phyloP scores from a whole-genome alignment of 768 basidiomycete species.

The Suillus americanus region DNA sequence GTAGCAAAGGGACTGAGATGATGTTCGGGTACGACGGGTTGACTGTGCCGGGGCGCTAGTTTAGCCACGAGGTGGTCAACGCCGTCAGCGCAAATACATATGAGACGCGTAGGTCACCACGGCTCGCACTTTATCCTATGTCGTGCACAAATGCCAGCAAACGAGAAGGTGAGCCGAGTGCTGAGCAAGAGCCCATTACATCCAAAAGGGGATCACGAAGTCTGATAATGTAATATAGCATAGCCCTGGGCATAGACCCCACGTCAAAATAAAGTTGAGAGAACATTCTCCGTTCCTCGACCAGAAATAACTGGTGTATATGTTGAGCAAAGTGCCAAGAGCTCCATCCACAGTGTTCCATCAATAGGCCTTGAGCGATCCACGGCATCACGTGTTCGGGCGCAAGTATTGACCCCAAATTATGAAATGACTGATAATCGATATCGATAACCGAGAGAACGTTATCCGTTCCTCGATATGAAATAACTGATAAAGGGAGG shows the following conservation, averaged over 20 bases:
- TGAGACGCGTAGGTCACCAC: not conserved
- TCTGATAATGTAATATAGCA: not conserved
- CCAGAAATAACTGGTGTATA: not conserved
- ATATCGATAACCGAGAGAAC: not conserved
- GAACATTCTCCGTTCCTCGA: not conserved
- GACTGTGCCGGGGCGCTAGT: not conserved
- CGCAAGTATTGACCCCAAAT: not conserved
- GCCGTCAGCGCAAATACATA: not conserved
- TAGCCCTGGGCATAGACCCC: not conserved
- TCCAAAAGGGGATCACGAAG: not conserved
- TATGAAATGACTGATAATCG: not conserved
- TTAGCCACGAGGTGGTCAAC: not conserved
- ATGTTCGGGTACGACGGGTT: not conserved
- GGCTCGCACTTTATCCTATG: not conserved
- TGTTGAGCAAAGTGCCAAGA: not conserved
- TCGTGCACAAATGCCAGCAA: not conserved
- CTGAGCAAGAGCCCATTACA: not conserved
- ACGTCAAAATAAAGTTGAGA: too few species aligned
- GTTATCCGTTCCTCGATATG: not conserved
- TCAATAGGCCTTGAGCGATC: too few species aligned
- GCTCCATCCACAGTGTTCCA: not conserved
- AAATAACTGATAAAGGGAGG: not conserved
- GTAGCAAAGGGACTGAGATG: conserved; percentile 1
- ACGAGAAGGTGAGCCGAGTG: not conserved
- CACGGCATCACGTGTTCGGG: not conserved